These are phyloP conservation scores for Asterella californica DNA, from an alignment of 225 moss, liverwort and hornwort genomes.

Conservation along the genomic window DNA sequence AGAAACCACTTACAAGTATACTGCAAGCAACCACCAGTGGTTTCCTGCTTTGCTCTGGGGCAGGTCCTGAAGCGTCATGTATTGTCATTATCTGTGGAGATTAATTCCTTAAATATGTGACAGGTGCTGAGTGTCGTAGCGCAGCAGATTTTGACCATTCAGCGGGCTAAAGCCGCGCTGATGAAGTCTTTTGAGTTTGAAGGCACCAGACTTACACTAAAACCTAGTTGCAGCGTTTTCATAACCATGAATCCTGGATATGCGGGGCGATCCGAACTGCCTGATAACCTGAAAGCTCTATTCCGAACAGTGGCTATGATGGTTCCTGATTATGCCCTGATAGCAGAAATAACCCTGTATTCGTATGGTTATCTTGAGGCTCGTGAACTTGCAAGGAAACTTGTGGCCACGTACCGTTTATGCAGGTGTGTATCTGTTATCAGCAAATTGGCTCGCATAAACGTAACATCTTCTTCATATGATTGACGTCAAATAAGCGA, in stretches of 20 bases:
- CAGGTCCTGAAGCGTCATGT: background rate
- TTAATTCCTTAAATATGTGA: background rate
- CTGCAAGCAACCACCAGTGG: background rate
- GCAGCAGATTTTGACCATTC: slow-evolving; percentile 70
- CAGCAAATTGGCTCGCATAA: background rate
- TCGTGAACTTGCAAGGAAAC: slow-evolving; percentile 54
- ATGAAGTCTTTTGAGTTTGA: slow-evolving; percentile 58
- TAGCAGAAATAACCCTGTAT: slow-evolving; percentile 65
- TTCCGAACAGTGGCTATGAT: slow-evolving; percentile 79
- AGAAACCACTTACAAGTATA: no score
- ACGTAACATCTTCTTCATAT: background rate
- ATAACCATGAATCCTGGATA: slow-evolving; percentile 83
- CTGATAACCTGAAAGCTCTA: slow-evolving; percentile 60
- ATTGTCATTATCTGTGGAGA: background rate
- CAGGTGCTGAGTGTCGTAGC: slow-evolving; percentile 75
- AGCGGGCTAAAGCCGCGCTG: slow-evolving; percentile 57
- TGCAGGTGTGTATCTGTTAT: slow-evolving; percentile 41
- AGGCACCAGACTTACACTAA: slow-evolving; percentile 49
- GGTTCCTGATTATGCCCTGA: slow-evolving; percentile 75
- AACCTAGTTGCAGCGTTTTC: slow-evolving; percentile 64
- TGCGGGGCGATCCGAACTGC: slow-evolving; percentile 60
- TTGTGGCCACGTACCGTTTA: slow-evolving; percentile 68
- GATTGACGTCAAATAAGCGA: background rate
- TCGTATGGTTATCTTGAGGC: slow-evolving; percentile 69
- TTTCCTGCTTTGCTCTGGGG: background rate